Evolutionary conservation across 441 rosid genomes (phyloP).

Genomic region (Gossypium gossypioides): DNA sequence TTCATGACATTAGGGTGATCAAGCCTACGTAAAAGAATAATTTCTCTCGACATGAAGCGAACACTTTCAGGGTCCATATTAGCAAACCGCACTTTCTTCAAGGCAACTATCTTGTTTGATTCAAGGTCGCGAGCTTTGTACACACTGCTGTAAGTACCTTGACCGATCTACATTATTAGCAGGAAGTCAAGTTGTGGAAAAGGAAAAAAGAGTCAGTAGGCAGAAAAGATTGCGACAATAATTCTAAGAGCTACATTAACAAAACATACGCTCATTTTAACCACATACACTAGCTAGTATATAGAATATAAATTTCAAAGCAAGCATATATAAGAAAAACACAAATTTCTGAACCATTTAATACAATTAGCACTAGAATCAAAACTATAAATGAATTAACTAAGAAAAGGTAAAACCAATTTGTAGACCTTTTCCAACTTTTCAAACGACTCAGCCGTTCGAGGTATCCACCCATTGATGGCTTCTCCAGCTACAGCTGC

Average conservation of each 20-base stretch:
- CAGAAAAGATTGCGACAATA: not conserved
- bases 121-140: constrained; percentile 53
- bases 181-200: not conserved
- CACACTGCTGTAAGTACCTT: constrained; percentile 62
- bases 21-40: constrained; percentile 46
- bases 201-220: not conserved
- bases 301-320: not conserved
- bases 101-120: constrained; percentile 43
- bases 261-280: not conserved
- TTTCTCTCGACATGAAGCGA: constrained; percentile 59
- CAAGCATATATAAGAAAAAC: not conserved
- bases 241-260: not conserved
- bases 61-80: constrained; percentile 59
- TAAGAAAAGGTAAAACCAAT: not conserved
- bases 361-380: not conserved
- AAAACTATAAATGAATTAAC: not conserved
- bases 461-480: constrained; percentile 84
- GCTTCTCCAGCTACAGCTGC: constrained; percentile 88
- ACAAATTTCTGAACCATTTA: not conserved
- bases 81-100: constrained; percentile 59
- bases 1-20: constrained; percentile 59
- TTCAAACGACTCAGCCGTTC: constrained; percentile 81
- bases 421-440: constrained; percentile 73
- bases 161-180: constrained; percentile 39
- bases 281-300: not conserved